phyloP scores from a whole-genome alignment of 345 rosid genomes.

The Iberis pinnata region DNA sequence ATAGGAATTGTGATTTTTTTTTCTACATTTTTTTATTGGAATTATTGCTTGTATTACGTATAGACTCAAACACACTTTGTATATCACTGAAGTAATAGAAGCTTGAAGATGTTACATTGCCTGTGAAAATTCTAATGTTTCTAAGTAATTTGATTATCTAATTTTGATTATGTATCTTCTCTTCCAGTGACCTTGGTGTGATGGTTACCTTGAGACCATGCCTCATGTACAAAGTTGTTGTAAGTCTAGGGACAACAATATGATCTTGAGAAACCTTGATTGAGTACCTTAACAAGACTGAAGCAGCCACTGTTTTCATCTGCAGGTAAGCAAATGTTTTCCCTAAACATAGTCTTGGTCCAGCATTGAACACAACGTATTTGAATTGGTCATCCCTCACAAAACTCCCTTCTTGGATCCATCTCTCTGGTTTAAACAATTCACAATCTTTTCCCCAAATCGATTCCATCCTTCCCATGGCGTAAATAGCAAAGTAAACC shows the following conservation, averaged over 20 bases:
- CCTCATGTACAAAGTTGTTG: slow-evolving; percentile 71
- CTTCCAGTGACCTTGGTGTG: slow-evolving; percentile 32
- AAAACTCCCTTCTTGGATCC: slow-evolving; percentile 31
- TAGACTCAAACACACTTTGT: too few species aligned
- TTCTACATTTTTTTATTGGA: too few species aligned
- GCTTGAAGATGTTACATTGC: too few species aligned
- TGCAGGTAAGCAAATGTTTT: slow-evolving; percentile 69
- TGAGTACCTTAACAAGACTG: slow-evolving; percentile 49
- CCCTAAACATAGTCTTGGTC: slow-evolving; percentile 55
- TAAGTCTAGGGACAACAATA: slow-evolving; percentile 45
- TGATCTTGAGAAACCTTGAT: slow-evolving; percentile 47
- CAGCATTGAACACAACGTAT: slow-evolving; percentile 43
- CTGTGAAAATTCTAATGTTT: too few species aligned
- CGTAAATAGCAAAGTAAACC: slow-evolving; percentile 50
- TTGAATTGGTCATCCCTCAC: slow-evolving; percentile 26
- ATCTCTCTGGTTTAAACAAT: slow-evolving; percentile 54
- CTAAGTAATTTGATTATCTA: neutral
- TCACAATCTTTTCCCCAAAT: slow-evolving; percentile 51
- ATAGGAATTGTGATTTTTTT: too few species aligned
- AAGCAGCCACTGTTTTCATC: slow-evolving; percentile 83
- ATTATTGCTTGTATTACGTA: too few species aligned
- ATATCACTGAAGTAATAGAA: too few species aligned
- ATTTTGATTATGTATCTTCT: neutral
- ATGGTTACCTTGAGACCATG: slow-evolving; percentile 54
- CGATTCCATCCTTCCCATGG: slow-evolving; percentile 58